Evolutionary conservation across 2,329 filamentous ascomycete species (phyloP).

Genomic region (Neofusicoccum ribis): DNA sequence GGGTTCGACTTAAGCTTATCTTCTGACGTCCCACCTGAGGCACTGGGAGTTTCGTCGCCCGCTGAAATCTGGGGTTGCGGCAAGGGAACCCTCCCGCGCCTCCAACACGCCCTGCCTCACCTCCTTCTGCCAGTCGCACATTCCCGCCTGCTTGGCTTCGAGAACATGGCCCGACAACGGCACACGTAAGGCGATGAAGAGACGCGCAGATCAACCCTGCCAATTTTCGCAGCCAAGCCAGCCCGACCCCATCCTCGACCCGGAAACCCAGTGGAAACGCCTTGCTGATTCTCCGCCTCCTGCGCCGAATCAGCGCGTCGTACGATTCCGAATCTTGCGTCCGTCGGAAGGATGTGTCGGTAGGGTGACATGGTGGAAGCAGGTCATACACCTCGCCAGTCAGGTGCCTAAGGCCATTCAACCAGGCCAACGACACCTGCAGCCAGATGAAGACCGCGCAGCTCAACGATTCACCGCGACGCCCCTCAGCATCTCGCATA

Average conservation of each 20-base stretch:
- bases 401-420: slow-evolving; percentile 12
- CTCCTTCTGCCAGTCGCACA: not conserved
- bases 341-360: slow-evolving; percentile 7
- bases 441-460: not conserved
- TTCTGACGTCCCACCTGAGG: not conserved
- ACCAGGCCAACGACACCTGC: slow-evolving; percentile 7
- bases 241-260: not conserved
- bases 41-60: slow-evolving; percentile 1
- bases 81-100: slow-evolving; percentile 1
- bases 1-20: slow-evolving; percentile 8
- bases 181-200: not conserved
- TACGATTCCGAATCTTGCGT: slow-evolving; percentile 10
- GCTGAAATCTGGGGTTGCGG: slow-evolving; percentile 4
- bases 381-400: slow-evolving; percentile 15
- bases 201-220: not conserved
- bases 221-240: slow-evolving; percentile 4
- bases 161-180: not conserved
- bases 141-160: not conserved
- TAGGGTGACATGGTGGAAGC: slow-evolving; percentile 15
- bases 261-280: not conserved
- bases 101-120: not conserved
- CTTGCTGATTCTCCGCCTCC: not conserved
- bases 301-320: slow-evolving; percentile 10
- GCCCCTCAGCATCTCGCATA: not conserved
- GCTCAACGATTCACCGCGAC: not conserved